Evolutionary conservation across 371 early-diverging fungal species (phyloP).

Genomic region (Umbelopsis sp.): DNA sequence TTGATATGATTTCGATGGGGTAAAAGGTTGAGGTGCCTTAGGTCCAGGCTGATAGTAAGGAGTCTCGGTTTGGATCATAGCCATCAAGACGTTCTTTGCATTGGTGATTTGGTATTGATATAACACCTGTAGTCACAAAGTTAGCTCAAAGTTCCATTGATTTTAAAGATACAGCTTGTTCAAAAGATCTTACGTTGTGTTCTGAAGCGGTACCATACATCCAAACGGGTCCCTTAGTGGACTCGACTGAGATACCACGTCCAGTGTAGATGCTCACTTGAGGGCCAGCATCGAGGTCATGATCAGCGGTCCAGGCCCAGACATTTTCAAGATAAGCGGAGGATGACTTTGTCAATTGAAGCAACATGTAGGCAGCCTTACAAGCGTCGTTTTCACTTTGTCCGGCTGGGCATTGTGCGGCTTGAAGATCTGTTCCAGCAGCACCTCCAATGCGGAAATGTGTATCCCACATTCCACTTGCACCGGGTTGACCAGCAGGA

Average conservation of each 20-base stretch:
- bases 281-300: constrained; percentile 26
- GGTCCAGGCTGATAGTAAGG: constrained; percentile 31
- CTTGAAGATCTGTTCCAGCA: constrained; percentile 21
- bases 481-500: constrained; percentile 9
- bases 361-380: constrained; percentile 16
- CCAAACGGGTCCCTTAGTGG: constrained; percentile 23
- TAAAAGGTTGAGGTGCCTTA: constrained; percentile 21
- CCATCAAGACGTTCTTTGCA: constrained; percentile 27
- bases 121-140: background rate
- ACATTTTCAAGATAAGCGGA: constrained; percentile 33
- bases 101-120: constrained; percentile 14
- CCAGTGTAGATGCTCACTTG: constrained; percentile 30
- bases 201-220: constrained; percentile 25
- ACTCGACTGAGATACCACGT: constrained; percentile 27
- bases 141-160: too few species aligned
- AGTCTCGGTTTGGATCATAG: constrained; percentile 32
- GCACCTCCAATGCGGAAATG: constrained; percentile 30
- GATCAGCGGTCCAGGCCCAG: constrained; percentile 35
- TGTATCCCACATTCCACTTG: constrained; percentile 24
- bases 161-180: too few species aligned
- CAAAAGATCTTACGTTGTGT: background rate
- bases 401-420: constrained; percentile 17
- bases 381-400: constrained; percentile 1
- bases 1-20: constrained; percentile 1
- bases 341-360: constrained; percentile 24